Evolutionary conservation across 208 protist species (phyloP), one percentile per base, ranked within the genome.

Genomic region (Plasmodiophora brassicae): DNA sequence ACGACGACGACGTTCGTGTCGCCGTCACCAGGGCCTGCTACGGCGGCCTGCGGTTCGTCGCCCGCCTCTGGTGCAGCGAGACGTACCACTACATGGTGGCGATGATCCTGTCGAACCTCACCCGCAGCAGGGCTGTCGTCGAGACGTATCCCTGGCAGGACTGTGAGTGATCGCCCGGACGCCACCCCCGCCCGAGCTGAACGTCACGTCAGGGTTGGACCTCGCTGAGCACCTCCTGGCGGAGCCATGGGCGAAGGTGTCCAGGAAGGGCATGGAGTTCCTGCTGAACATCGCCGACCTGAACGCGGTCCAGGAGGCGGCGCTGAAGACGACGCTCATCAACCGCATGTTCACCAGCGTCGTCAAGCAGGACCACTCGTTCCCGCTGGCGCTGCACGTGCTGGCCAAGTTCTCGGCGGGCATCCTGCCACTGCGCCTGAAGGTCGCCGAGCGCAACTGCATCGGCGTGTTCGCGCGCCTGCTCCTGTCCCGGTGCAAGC

Each of bases 211-310:
- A 32, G 32, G 65, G 65, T 38, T 78, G 10, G 65, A 78, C 41
- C 65, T 78, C 32, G 41, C 41, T 78, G 14, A 78, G n/a, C 65
- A 78, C 41, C n/a, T 78, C 41, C 14, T 78, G 5, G 32, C 65
- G 14, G 65, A 78, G 65, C 65, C 65, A 78, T 78, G 20, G 32
- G 65, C 32, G 32, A 5, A 32, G 5, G 41, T 78, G 10, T 5
- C 65, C 41, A n/a, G 65, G 20, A 78, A 78, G n/a, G 65, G 65
- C 32, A 78, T 78, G 65, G 65, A 78, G n/a, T 78, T 78, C n/a
- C n/a, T 78, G n/a, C n/a, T 78, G 65, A 78, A 78, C 65, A 78
- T 78, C n/a, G 65, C 65, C 5, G 14, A 78, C 41, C 41, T 78
- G n/a, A 8, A 5, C n/a, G 14, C 5, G n/a, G 65, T 78, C n/a